Evolutionary conservation across 495 filamentous ascomycete genomes (phyloP).

Genomic region (Diplogelasinospora grovesii): DNA sequence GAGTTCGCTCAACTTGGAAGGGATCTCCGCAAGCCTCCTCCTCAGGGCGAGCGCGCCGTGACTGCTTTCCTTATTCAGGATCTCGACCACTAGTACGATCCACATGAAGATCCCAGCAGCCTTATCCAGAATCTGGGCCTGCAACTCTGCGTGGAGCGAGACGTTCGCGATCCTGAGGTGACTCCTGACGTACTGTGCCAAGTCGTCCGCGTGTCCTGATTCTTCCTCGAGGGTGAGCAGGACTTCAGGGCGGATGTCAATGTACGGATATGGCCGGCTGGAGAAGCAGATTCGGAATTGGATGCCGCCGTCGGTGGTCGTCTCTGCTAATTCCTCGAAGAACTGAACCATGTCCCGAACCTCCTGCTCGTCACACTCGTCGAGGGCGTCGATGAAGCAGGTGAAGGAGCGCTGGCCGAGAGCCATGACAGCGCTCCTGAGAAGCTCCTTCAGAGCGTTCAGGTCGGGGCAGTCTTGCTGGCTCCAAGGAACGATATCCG

Average conservation of each 20-base stretch:
- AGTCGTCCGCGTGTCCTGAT: slow-evolving; percentile 12
- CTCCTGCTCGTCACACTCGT: slow-evolving; percentile 29
- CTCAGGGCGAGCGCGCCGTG: slow-evolving; percentile 9
- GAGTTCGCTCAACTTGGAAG: slow-evolving; percentile 19
- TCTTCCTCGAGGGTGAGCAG: slow-evolving; percentile 16
- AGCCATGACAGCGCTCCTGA: slow-evolving; percentile 16
- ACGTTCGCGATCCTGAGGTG: slow-evolving; percentile 10
- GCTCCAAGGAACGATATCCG: background rate
- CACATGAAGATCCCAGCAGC: slow-evolving; percentile 42
- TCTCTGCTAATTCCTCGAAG: slow-evolving; percentile 23
- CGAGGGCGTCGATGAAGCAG: slow-evolving; percentile 36
- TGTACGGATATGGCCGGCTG: slow-evolving; percentile 44
- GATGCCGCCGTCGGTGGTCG: slow-evolving; percentile 1
- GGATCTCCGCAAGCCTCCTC: slow-evolving; percentile 22
- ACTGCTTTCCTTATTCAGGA: slow-evolving; percentile 29
- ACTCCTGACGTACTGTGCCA: slow-evolving; percentile 14
- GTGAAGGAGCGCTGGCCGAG: slow-evolving; percentile 13
- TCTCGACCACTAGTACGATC: slow-evolving; percentile 36
- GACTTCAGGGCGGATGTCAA: slow-evolving; percentile 26
- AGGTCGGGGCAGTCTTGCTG: slow-evolving; percentile 8
- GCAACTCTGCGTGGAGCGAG: slow-evolving; percentile 22
- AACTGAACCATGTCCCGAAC: slow-evolving; percentile 27
- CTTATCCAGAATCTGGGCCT: slow-evolving; percentile 26
- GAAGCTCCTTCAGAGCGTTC: slow-evolving; percentile 15
- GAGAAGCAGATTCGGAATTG: slow-evolving; percentile 36